These are phyloP conservation scores for Populus simonii DNA, from an alignment of 345 rosid genomes.

Conservation along the genomic window DNA sequence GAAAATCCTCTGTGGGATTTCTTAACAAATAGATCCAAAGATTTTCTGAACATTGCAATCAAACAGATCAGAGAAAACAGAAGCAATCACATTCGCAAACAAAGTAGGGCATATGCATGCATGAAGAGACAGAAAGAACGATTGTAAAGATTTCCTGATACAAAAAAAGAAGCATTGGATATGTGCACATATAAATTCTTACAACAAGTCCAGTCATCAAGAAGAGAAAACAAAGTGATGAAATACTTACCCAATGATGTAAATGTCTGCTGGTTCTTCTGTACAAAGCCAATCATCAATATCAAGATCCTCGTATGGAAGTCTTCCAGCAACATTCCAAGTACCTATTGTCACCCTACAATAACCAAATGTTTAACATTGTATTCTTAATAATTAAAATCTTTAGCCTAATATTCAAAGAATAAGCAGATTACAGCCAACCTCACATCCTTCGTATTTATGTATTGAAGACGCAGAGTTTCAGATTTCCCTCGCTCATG, in stretches of 20 bases:
- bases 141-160: not conserved
- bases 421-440: constrained; percentile 28
- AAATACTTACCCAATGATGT: constrained; percentile 69
- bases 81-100: not conserved
- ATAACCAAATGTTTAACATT: constrained; percentile 3
- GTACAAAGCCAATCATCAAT: constrained; percentile 89
- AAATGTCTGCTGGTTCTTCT: constrained; percentile 76
- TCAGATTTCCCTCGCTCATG: constrained; percentile 97
- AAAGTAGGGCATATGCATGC: not conserved
- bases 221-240: not conserved
- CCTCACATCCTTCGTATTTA: constrained; percentile 87
- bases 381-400: not conserved
- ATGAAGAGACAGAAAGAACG: not conserved
- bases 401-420: not conserved
- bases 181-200: not conserved
- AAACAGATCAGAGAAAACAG: not conserved
- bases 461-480: constrained; percentile 88
- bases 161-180: not conserved
- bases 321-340: constrained; percentile 97
- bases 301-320: constrained; percentile 67
- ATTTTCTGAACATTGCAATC: not conserved
- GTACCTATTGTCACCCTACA: constrained; percentile 76
- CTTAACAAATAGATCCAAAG: not conserved
- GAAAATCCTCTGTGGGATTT: not conserved
- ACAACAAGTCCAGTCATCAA: not conserved